Evolutionary conservation across 2,329 filamentous ascomycete species (phyloP), one percentile per base, ranked within the genome.

Genomic region (Penicillium sp.): DNA sequence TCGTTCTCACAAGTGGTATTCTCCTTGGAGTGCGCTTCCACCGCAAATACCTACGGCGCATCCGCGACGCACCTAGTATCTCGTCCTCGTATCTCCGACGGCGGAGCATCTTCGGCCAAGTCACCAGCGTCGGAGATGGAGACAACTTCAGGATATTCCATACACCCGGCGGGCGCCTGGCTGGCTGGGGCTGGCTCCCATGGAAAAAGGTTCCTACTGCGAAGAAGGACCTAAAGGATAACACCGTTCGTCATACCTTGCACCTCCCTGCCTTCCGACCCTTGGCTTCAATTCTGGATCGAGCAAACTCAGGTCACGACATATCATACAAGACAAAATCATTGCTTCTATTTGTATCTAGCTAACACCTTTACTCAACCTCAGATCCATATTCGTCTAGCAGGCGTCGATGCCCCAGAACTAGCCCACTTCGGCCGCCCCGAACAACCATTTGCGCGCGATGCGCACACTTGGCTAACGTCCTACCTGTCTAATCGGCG

Each of bases 91-190:
- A 87, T 68, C 93, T 93, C 69, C 84, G 89, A 42, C 85, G 79
- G 57, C 82, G 89, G 63, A 92, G 84, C 62, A 69, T 99, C 39
- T 88, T 93, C 64, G 94, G 94, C 13, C 83, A 83, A 58, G 94
- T 97, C 39, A 97, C 93, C 11, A 91, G 89, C 63, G 94, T 99
- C 23, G 94, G 95, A 39, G 94, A 99, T 79, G 95, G 91, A 4
- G 94, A 99, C 74, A 93, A 93, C 70, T 97, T 99, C 72, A 88
- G 94, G 63, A 73, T 99, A 44, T 99, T 88, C 71, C 94, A 99
- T 72, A 97, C 91, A 0, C 94, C 94, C 0, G 93, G 93, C n/a
- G 94, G 94, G 10, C 82, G 86, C 61, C 73, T 92, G 47, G 82
- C 88, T 10, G 94, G 94, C 49, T 99, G 94, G 94, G 91, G 89